A percentile compares a stretch with the other conserved stretches of the same genome.
Evolutionary conservation across 169 alveolate species (phyloP).

Genomic region (Theileria sp.): DNA sequence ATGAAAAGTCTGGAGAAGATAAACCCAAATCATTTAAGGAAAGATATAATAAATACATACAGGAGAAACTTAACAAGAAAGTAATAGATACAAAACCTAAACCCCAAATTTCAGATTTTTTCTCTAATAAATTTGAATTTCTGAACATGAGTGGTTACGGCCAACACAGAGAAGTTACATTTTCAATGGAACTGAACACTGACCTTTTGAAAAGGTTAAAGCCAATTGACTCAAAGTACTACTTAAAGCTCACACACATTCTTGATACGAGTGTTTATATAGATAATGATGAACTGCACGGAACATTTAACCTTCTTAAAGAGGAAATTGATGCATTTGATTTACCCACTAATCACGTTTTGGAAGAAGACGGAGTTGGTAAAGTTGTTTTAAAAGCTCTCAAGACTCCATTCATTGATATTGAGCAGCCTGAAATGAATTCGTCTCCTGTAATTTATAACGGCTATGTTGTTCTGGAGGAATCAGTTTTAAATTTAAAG

Average conservation of each 20-base stretch:
- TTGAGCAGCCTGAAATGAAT: constrained; percentile 48
- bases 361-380: constrained; percentile 2
- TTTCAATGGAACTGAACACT: constrained; percentile 23
- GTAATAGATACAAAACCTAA: not conserved
- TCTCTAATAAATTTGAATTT: constrained; percentile 11
- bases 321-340: constrained; percentile 15
- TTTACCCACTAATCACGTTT: not conserved
- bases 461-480: constrained; percentile 50
- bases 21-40: constrained; percentile 1
- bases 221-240: constrained; percentile 2
- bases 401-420: constrained; percentile 44
- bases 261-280: constrained; percentile 38
- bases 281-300: constrained; percentile 51
- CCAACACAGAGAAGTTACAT: constrained; percentile 35
- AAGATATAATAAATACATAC: not conserved
- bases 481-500: constrained; percentile 8
- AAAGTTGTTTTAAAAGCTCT: constrained; percentile 4
- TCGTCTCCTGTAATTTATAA: constrained; percentile 51
- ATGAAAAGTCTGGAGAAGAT: not conserved
- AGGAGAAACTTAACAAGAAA: not conserved
- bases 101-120: not conserved
- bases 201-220: constrained; percentile 10
- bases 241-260: constrained; percentile 56
- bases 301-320: constrained; percentile 6
- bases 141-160: constrained; percentile 39